Conservation (phyloP, 352 stramenopile species). For the Globisporangium canariense region DNA sequence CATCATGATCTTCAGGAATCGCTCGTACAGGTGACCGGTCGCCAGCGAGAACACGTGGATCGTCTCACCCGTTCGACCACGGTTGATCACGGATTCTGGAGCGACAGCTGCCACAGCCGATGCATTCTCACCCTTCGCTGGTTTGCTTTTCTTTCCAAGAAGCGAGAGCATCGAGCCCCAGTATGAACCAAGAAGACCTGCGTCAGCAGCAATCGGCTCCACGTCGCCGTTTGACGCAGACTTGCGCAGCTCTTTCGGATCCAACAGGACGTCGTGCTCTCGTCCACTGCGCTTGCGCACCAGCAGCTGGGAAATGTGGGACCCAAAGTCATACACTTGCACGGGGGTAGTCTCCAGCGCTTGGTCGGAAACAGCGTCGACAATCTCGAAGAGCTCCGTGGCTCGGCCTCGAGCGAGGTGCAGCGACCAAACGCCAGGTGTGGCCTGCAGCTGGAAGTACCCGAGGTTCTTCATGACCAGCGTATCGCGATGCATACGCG, state of each 20-base stretch:
- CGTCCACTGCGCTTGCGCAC: slow-evolving; percentile 91
- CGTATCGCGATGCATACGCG: slow-evolving; percentile 88
- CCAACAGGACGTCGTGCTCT: slow-evolving; percentile 70
- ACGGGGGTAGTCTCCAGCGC: slow-evolving; percentile 36
- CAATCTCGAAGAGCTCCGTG: slow-evolving; percentile 75
- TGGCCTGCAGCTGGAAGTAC: slow-evolving; percentile 98
- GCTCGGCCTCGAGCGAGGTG: slow-evolving; percentile 82
- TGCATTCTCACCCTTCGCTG: slow-evolving; percentile 12
- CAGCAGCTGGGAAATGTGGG: slow-evolving; percentile 80
- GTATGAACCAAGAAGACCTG: slow-evolving; percentile 54
- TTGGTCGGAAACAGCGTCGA: slow-evolving; percentile 46
- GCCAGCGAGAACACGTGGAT: slow-evolving; percentile 99
- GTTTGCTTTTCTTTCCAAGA: slow-evolving; percentile 41
- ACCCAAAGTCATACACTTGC: slow-evolving; percentile 86
- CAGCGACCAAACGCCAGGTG: slow-evolving; percentile 94
- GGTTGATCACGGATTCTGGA: slow-evolving; percentile 11
- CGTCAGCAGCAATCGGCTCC: slow-evolving; percentile 42
- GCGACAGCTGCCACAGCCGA: slow-evolving; percentile 4
- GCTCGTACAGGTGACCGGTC: slow-evolving; percentile 97
- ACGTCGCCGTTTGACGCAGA: slow-evolving; percentile 18
- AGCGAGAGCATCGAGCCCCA: slow-evolving; percentile 74
- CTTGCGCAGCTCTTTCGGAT: slow-evolving; percentile 24
- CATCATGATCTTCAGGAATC: slow-evolving; percentile 99
- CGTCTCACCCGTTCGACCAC: slow-evolving; percentile 77
- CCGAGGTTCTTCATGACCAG: slow-evolving; percentile 99